phyloP scores from a whole-genome alignment of 75 land plant species.

The Sequoiadendron giganteum region DNA sequence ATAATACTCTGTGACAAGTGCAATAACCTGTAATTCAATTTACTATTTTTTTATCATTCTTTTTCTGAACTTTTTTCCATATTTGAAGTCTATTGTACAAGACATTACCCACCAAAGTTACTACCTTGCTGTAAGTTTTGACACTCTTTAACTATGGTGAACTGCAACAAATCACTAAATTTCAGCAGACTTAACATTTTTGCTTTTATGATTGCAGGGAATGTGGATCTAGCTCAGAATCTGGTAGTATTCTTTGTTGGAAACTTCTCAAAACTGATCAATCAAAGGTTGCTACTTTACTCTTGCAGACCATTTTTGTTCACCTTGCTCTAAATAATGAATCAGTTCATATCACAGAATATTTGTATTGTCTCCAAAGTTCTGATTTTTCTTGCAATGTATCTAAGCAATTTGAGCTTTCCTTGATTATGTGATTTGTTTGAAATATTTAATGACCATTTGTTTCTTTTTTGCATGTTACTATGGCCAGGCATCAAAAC shows the following conservation, averaged over 20 bases:
- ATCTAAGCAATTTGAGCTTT: neutral
- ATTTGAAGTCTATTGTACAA: too few species aligned
- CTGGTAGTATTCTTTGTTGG: conserved; percentile 12
- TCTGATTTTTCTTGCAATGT: neutral
- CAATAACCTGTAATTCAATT: too few species aligned
- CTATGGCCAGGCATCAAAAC: neutral
- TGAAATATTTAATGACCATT: neutral
- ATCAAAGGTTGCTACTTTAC: neutral
- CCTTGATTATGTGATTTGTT: neutral
- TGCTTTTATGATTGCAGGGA: neutral
- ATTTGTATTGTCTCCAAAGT: neutral
- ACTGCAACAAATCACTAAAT: neutral
- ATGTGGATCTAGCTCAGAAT: neutral
- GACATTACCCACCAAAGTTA: too few species aligned
- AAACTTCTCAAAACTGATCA: neutral
- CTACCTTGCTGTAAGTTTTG: neutral
- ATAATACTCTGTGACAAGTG: too few species aligned
- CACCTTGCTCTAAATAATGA: neutral
- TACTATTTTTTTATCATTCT: too few species aligned
- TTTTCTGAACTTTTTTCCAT: too few species aligned
- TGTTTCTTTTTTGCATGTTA: neutral
- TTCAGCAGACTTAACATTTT: neutral
- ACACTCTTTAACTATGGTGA: neutral
- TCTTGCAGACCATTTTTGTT: neutral
- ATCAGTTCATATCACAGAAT: neutral